Percentiles rank a stretch among this genome's conserved stretches.
Conservation (phyloP, 1,139 yeast genomes). For the Spathaspora sp. region DNA sequence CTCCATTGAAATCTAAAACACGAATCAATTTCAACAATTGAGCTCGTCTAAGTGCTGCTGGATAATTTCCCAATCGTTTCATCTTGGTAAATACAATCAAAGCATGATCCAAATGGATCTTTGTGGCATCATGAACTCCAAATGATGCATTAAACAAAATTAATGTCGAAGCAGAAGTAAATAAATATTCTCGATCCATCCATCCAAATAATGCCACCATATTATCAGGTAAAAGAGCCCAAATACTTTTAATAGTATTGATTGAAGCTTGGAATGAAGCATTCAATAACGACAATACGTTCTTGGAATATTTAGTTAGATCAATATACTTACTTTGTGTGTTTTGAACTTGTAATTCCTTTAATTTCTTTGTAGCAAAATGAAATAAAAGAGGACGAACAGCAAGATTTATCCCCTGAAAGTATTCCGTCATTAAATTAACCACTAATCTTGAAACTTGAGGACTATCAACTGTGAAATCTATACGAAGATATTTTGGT, state of each 20-base stretch:
- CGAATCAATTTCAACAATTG: constrained; percentile 66
- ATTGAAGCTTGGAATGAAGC: constrained; percentile 85
- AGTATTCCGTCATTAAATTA: constrained; percentile 81
- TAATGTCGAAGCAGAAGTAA: constrained; percentile 77
- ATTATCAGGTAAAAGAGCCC: constrained; percentile 71
- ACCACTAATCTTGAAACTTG: constrained; percentile 68
- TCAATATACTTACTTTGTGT: constrained; percentile 59
- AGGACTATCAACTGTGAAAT: constrained; percentile 55
- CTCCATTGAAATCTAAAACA: constrained; percentile 67
- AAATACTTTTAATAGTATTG: constrained; percentile 69
- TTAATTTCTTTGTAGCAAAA: constrained; percentile 70
- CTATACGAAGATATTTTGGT: constrained; percentile 65
- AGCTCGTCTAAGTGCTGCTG: constrained; percentile 72
- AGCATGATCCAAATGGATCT: constrained; percentile 73
- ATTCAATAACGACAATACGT: constrained; percentile 66
- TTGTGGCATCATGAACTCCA: constrained; percentile 78
- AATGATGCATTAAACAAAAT: constrained; percentile 77
- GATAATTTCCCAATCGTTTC: constrained; percentile 75
- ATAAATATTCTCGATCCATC: constrained; percentile 84
- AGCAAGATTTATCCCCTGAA: constrained; percentile 81
- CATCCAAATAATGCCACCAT: constrained; percentile 85
- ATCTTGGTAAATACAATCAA: constrained; percentile 66
- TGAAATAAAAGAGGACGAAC: constrained; percentile 80
- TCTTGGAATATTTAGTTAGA: constrained; percentile 64
- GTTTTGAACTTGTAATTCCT: constrained; percentile 44